Evolutionary conservation across 1,284 basidiomycete species (phyloP), one percentile per base, ranked within the genome.

Genomic region (Malassezia globosa): DNA sequence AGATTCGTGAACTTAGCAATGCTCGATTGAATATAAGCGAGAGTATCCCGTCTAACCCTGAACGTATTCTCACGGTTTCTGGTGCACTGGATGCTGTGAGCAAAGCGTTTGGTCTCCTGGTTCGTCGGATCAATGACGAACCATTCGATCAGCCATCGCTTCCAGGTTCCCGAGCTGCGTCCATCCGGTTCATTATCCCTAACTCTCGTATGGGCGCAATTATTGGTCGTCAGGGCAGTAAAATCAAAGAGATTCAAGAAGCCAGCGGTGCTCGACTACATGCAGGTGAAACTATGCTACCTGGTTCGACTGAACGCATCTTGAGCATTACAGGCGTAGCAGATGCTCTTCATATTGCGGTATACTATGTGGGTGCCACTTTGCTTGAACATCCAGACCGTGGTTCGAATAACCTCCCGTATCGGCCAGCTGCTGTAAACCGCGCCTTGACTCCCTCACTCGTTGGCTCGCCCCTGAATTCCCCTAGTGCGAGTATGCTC

Each of bases 161-260:
- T 5, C 94, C 94, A 36, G 94, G 94, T 48, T 94, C 88, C 64
- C 82, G 92, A 51, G 90, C 94, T 21, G 92, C 96, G 48, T 97
- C 94, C 22, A 96, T 99, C 77, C 94, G 96, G 74, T 73, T 63
- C 51, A 96, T 97, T 82, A 92, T 99, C 45, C 94, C 94, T 60
- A 95, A 97, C 75, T 92, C 89, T 14, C 84, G 92, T 53, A 99
- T 99, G 94, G 94, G 94, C 29, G 94, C 88, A 27, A 88, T 99
- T 53, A 99, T 99, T 65, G 94, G 94, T 55, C 95, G 94, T 73
- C 85, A 84, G 58, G 94, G 94, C 22, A 83, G 83, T 46, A 97
- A 97, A 75, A 99, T 99, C 74, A 97, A 96, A 76, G 94, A 99
- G 75, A 99, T 99, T 64, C 94, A 99, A 73, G 94, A 99, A 68